Evolutionary conservation across 2,329 filamentous ascomycete species (phyloP).

Genomic region (Stagonosporopsis cucurbitacearum): DNA sequence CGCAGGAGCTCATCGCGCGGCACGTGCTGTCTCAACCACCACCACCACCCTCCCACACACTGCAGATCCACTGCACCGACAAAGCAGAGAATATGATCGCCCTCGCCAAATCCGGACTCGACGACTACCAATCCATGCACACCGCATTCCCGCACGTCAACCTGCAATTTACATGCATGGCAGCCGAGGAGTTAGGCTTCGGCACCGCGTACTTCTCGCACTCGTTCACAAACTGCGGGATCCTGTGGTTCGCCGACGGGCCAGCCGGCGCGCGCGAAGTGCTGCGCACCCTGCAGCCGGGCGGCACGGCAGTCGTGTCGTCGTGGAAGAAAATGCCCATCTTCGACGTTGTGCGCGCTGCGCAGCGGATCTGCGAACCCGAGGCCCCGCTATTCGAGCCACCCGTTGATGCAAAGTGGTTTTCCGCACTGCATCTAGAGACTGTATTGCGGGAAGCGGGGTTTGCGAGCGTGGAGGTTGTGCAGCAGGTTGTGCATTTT

Average conservation of each 20-base stretch:
- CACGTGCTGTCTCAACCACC: background rate
- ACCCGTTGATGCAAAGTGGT: conserved; percentile 25
- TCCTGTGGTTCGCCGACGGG: conserved; percentile 44
- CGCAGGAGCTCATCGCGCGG: conserved; percentile 19
- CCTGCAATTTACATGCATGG: background rate
- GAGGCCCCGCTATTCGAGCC: conserved; percentile 12
- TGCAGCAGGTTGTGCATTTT: conserved; percentile 15
- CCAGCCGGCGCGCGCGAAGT: conserved; percentile 38
- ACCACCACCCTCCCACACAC: background rate
- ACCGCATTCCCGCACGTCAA: background rate
- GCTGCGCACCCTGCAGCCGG: conserved; percentile 46
- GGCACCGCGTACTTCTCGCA: conserved; percentile 45
- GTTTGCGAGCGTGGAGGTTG: conserved; percentile 12
- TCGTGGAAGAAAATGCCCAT: conserved; percentile 21
- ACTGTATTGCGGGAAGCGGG: conserved; percentile 11
- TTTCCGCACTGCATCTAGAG: conserved; percentile 7
- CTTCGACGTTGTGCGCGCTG: conserved; percentile 6
- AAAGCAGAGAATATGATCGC: background rate
- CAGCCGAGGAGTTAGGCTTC: conserved; percentile 21
- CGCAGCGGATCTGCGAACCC: conserved; percentile 14
- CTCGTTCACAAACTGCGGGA: conserved; percentile 49
- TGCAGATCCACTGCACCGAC: conserved; percentile 21
- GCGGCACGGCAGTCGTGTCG: conserved; percentile 45
- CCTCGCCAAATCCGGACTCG: background rate
- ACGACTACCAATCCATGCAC: background rate